Conservation (phyloP, 306 rosid genomes). For the Senna tora region DNA sequence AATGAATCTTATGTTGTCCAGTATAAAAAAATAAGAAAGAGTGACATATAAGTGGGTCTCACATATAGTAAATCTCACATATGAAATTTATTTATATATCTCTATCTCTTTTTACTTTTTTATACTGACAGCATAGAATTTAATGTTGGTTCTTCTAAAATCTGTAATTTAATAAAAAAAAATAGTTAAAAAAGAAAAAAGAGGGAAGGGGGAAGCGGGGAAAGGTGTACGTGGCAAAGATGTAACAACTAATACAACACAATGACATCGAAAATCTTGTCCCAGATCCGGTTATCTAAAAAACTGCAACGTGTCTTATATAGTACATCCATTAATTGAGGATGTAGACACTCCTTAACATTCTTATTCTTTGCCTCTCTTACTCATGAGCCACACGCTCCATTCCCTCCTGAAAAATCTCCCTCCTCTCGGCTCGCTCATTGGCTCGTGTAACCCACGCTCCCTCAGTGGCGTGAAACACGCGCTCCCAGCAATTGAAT, state of each 20-base stretch:
- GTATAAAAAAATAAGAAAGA: too few relatives aligned
- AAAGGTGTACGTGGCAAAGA: background rate
- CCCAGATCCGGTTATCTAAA: conserved; percentile 17
- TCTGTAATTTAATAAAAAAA: too few relatives aligned
- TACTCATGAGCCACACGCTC: background rate
- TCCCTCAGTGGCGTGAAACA: background rate
- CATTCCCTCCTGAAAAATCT: background rate
- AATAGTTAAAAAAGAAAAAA: too few relatives aligned
- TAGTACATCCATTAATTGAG: background rate
- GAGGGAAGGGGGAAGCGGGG: background rate
- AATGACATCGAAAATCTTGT: conserved; percentile 8
- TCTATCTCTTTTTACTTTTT: too few relatives aligned
- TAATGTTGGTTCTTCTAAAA: too few relatives aligned
- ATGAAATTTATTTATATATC: too few relatives aligned
- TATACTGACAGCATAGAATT: too few relatives aligned
- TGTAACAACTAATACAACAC: background rate
- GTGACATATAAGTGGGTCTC: too few relatives aligned
- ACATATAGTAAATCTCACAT: too few relatives aligned
- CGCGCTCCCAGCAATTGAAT: accelerated
- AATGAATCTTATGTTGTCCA: too few relatives aligned
- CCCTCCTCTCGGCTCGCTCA: too few relatives aligned
- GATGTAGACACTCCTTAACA: background rate
- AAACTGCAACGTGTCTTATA: conserved; percentile 42
- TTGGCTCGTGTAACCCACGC: background rate
- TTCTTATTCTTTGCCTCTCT: conserved; percentile 6